Conservation (phyloP, 257 asterid genomes). For the Fraxinus anomala region DNA sequence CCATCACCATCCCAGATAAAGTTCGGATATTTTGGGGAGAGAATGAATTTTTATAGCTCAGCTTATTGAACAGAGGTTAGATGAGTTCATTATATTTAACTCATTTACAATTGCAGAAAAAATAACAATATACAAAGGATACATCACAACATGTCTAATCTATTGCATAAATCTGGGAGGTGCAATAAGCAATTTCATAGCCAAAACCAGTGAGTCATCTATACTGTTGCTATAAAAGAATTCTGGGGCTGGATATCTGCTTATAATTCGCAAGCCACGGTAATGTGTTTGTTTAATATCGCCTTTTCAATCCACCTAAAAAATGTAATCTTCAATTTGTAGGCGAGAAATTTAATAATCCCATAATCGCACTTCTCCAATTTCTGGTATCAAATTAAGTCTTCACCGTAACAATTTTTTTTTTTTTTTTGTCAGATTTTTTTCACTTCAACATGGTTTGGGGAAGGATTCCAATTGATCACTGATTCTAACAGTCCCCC, state of each 20-base stretch:
- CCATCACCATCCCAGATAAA: constrained; percentile 33
- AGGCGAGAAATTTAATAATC: not conserved
- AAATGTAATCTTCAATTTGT: not conserved
- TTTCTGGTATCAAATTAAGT: not conserved
- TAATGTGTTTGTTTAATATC: too few species aligned
- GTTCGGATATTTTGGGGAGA: not conserved
- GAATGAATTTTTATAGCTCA: not conserved
- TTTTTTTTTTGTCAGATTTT: not conserved
- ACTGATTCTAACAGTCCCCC: constrained; percentile 43
- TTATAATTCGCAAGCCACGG: not conserved
- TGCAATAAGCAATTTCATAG: not conserved
- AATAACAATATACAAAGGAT: too few species aligned
- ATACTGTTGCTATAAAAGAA: not conserved
- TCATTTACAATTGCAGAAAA: not conserved
- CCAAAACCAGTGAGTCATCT: not conserved
- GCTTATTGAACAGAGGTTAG: not conserved
- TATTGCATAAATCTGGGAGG: not conserved
- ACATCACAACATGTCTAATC: not conserved
- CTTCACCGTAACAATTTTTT: not conserved
- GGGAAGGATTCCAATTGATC: not conserved
- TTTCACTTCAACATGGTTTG: not conserved
- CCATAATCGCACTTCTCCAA: not conserved
- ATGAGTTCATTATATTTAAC: not conserved
- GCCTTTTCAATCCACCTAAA: not conserved
- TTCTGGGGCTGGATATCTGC: not conserved